phyloP scores from a whole-genome alignment of 495 filamentous ascomycete species.

The Cercophora scortea region DNA sequence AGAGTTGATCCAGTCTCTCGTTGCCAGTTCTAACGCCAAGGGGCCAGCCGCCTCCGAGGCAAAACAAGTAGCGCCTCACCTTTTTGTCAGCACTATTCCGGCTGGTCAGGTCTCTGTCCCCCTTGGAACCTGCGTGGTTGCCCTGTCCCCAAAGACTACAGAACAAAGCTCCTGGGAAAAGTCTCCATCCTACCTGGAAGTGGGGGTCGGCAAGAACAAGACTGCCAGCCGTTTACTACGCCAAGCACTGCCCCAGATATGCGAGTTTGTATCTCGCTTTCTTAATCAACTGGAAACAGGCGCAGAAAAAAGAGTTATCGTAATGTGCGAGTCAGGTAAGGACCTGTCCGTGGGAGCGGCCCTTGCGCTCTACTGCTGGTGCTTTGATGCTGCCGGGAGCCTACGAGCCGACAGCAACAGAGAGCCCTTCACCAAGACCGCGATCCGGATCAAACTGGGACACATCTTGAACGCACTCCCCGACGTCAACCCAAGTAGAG shows the following conservation, averaged over 20 bases:
- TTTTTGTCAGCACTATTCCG: conserved; percentile 25
- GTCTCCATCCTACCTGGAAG: conserved; percentile 41
- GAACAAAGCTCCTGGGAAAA: conserved; percentile 25
- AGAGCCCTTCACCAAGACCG: conserved; percentile 56
- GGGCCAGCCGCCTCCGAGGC: conserved; percentile 18
- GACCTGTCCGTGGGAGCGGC: conserved; percentile 41
- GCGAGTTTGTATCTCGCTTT: conserved; percentile 33
- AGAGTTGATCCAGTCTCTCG: conserved; percentile 50
- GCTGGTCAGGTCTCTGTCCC: not conserved
- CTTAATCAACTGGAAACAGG: conserved; percentile 6
- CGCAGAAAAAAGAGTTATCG: conserved; percentile 17
- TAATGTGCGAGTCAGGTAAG: conserved; percentile 34
- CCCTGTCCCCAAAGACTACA: conserved; percentile 26
- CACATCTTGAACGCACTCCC: conserved; percentile 69
- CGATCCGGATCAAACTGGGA: conserved; percentile 66
- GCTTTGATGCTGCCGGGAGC: conserved; percentile 28
- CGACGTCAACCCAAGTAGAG: conserved; percentile 69
- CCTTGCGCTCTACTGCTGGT: conserved; percentile 38
- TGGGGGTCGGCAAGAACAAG: conserved; percentile 60
- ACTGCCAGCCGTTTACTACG: conserved; percentile 69
- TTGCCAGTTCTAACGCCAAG: conserved; percentile 19
- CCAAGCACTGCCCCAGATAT: conserved; percentile 50
- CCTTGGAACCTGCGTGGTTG: conserved; percentile 9
- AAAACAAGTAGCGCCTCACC: conserved; percentile 23
- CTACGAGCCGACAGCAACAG: conserved; percentile 10